A percentile compares a stretch with the other conserved stretches of the same genome.
Evolutionary conservation across 768 basidiomycete species (phyloP).

Genomic region (Suillus placidus): DNA sequence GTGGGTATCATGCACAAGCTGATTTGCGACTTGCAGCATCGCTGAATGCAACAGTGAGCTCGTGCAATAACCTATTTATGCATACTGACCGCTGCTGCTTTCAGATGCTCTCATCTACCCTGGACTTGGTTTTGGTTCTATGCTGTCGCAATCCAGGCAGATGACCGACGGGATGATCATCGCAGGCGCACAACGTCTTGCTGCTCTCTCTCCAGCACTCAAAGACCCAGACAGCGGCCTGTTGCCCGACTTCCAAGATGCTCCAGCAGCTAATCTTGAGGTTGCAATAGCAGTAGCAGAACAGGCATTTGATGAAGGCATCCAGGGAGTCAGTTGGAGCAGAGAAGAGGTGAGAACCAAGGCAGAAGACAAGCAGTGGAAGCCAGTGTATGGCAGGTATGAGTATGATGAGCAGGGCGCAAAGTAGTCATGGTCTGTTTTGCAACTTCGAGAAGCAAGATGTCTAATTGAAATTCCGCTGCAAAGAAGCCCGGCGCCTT

Average conservation of each 20-base stretch:
- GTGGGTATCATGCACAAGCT: conserved; percentile 4
- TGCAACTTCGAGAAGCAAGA: conserved; percentile 8
- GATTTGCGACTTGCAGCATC: conserved; percentile 45
- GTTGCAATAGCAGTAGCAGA: conserved; percentile 83
- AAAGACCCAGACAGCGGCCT: conserved; percentile 71
- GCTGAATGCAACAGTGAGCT: conserved; percentile 71
- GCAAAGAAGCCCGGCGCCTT: conserved; percentile 19
- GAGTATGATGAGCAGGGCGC: conserved; percentile 62
- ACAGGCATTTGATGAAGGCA: conserved; percentile 75
- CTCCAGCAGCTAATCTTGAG: conserved; percentile 75
- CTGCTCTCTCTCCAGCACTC: conserved; percentile 73
- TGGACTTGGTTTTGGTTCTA: conserved; percentile 80
- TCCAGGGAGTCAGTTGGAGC: conserved; percentile 59
- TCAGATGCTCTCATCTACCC: conserved; percentile 81
- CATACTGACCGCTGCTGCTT: not conserved
- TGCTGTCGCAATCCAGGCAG: conserved; percentile 61
- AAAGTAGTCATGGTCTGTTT: conserved; percentile 20
- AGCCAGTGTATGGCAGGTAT: conserved; percentile 65
- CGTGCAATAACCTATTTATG: not conserved
- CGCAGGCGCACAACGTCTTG: conserved; percentile 74
- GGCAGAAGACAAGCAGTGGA: conserved; percentile 59
- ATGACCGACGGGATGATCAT: conserved; percentile 90
- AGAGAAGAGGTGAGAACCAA: conserved; percentile 57
- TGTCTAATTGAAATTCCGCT: not conserved
- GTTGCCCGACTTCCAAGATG: conserved; percentile 76